These are phyloP conservation scores for Aspergillus bertholletiae DNA, from an alignment of 495 filamentous ascomycete genomes.

Conservation along the genomic window DNA sequence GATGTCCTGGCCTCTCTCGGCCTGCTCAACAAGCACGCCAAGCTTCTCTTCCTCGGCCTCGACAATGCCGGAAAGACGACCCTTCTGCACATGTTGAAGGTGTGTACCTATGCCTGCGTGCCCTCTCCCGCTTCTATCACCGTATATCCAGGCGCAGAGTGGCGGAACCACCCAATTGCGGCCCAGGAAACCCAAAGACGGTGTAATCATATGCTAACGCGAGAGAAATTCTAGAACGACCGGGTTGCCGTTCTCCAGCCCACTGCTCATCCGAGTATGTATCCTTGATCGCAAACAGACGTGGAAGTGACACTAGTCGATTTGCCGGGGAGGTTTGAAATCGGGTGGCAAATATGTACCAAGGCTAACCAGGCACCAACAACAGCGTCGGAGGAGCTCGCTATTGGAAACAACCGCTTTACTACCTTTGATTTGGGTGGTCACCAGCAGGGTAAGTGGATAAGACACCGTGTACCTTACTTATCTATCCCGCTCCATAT, in stretches of 20 bases:
- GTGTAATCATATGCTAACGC: conserved; percentile 14
- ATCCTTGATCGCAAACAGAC: background rate
- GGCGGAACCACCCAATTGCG: background rate
- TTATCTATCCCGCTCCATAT: background rate
- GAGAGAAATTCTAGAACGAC: conserved; percentile 65
- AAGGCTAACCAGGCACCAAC: background rate
- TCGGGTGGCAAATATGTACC: background rate
- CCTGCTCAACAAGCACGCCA: conserved; percentile 93
- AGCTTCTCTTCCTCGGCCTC: conserved; percentile 89
- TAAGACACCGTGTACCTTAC: background rate
- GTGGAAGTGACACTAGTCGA: background rate
- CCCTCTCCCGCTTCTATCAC: background rate
- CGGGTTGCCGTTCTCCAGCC: conserved; percentile 90
- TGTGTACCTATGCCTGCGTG: conserved; percentile 33
- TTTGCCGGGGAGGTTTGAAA: background rate
- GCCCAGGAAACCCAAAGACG: background rate
- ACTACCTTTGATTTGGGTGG: conserved; percentile 97
- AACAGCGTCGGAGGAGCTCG: conserved; percentile 88
- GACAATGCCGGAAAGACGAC: conserved; percentile 99
- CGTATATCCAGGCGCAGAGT: background rate
- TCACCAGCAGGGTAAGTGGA: conserved; percentile 81
- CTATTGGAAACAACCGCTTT: conserved; percentile 94
- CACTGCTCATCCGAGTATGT: conserved; percentile 82
- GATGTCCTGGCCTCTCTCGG: conserved; percentile 88
- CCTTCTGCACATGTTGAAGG: conserved; percentile 88